Conservation (phyloP, 1,139 yeast genomes). For the Taphrina populina region DNA sequence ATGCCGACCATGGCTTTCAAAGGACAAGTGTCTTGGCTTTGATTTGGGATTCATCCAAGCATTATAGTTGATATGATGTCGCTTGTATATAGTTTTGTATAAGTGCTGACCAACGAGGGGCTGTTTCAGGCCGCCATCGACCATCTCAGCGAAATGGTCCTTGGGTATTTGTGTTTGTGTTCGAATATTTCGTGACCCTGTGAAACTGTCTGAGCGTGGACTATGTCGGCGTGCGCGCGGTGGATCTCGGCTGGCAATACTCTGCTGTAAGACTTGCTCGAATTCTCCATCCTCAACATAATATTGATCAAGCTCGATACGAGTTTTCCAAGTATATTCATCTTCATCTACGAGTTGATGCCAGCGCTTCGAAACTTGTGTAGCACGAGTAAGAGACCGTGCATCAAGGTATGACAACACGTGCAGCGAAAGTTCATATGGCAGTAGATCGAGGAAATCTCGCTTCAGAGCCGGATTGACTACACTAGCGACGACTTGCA, state of each 20-base stretch:
- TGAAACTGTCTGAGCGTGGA: not conserved
- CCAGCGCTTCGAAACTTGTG: slow-evolving; percentile 74
- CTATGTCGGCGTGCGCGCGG: not conserved
- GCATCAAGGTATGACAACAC: slow-evolving; percentile 69
- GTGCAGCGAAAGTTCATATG: slow-evolving; percentile 70
- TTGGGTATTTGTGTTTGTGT: slow-evolving; percentile 26
- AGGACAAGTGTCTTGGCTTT: slow-evolving; percentile 66
- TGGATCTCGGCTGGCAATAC: not conserved
- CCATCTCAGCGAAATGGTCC: slow-evolving; percentile 33
- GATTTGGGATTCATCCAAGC: slow-evolving; percentile 82
- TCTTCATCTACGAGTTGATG: slow-evolving; percentile 58
- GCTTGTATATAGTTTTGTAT: slow-evolving; percentile 62
- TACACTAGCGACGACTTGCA: slow-evolving; percentile 64
- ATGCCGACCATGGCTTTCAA: slow-evolving; percentile 72
- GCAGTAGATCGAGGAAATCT: slow-evolving; percentile 69
- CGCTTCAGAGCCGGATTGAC: slow-evolving; percentile 64
- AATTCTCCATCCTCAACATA: slow-evolving; percentile 35
- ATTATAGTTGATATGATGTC: slow-evolving; percentile 61
- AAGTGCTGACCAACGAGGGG: slow-evolving; percentile 40
- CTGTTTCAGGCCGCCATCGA: slow-evolving; percentile 31
- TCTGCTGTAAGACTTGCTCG: slow-evolving; percentile 19
- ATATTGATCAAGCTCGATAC: slow-evolving; percentile 45
- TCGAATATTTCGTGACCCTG: too few relatives aligned
- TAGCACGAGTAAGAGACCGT: slow-evolving; percentile 59
- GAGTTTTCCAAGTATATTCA: slow-evolving; percentile 49